Conservation (phyloP, 257 asterid genomes). For the Scutellaria galericulata region DNA sequence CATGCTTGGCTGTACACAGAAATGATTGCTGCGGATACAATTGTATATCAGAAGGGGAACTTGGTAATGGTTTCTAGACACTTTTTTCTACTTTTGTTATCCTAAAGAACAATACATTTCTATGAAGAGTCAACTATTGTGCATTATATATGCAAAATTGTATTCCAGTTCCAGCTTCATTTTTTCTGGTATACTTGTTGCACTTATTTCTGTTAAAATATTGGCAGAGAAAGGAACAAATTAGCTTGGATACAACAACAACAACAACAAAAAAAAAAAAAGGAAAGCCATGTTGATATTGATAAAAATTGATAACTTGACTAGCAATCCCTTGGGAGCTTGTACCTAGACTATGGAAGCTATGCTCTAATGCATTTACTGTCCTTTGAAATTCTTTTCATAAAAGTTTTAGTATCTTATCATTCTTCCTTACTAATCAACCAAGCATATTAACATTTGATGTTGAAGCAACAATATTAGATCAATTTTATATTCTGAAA, state of each 20-base stretch:
- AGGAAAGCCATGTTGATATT: constrained; percentile 6
- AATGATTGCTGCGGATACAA: constrained; percentile 98
- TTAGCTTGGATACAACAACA: neutral
- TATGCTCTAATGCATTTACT: constrained; percentile 7
- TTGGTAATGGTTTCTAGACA: constrained; percentile 56
- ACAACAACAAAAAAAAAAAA: neutral
- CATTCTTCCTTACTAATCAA: constrained; percentile 15
- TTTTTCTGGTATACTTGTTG: neutral
- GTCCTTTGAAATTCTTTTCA: neutral
- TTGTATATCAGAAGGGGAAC: constrained; percentile 79
- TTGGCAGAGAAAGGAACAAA: constrained; percentile 3
- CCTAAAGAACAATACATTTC: constrained; percentile 20
- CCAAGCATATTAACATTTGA: constrained; percentile 18
- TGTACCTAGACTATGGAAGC: neutral
- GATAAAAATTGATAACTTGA: neutral
- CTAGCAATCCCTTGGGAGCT: constrained; percentile 4
- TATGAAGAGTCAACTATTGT: constrained; percentile 17
- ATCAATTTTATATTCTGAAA: neutral
- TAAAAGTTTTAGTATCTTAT: neutral
- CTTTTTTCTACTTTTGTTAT: constrained; percentile 15
- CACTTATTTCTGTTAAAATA: neutral
- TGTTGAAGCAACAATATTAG: no score
- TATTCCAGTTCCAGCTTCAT: neutral
- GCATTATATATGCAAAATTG: neutral
- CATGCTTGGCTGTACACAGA: constrained; percentile 93